Percentiles rank a stretch among this genome's conserved stretches.
Evolutionary conservation across 2,329 filamentous ascomycete genomes (phyloP).

Genomic region (Sarocladium brachiariae): DNA sequence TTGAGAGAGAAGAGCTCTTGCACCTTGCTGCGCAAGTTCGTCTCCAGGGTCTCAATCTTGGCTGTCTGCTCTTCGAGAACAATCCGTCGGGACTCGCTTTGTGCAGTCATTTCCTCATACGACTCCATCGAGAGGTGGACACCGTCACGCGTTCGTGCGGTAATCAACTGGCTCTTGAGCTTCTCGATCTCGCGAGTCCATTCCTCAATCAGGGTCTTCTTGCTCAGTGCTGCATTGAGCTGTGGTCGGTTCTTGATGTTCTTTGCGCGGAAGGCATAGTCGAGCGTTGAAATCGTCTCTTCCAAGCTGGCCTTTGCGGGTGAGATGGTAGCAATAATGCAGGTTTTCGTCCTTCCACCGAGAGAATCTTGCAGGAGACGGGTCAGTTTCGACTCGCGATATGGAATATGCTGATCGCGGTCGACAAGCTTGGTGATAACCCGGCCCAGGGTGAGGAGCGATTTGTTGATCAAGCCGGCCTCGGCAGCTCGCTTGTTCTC

Average conservation of each 20-base stretch:
- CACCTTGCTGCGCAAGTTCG: constrained; percentile 84
- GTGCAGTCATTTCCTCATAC: constrained; percentile 84
- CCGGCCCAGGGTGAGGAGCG: constrained; percentile 83
- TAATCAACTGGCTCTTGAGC: constrained; percentile 87
- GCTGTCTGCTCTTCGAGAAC: constrained; percentile 87
- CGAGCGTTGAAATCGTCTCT: constrained; percentile 95
- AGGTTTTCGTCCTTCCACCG: constrained; percentile 92
- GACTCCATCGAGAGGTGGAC: constrained; percentile 86
- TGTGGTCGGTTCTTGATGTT: constrained; percentile 98
- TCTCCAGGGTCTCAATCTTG: constrained; percentile 87
- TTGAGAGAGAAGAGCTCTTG: constrained; percentile 86
- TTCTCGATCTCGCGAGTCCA: constrained; percentile 92
- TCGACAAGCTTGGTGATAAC: constrained; percentile 98
- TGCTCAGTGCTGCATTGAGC: constrained; percentile 84
- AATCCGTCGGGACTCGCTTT: constrained; percentile 88
- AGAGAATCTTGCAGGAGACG: constrained; percentile 92
- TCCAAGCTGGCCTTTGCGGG: constrained; percentile 93
- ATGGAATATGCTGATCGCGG: constrained; percentile 79
- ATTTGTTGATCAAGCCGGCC: constrained; percentile 97
- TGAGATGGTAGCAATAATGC: constrained; percentile 95
- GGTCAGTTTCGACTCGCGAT: constrained; percentile 91
- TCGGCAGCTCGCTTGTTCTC: constrained; percentile 97
- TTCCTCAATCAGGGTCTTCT: constrained; percentile 84
- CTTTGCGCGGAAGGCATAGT: constrained; percentile 96
- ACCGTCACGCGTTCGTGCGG: constrained; percentile 86